A percentile compares a stretch with the other conserved stretches of the same genome.
phyloP scores from a whole-genome alignment of 495 filamentous ascomycete species.

The Talaromyces trachyspermus region DNA sequence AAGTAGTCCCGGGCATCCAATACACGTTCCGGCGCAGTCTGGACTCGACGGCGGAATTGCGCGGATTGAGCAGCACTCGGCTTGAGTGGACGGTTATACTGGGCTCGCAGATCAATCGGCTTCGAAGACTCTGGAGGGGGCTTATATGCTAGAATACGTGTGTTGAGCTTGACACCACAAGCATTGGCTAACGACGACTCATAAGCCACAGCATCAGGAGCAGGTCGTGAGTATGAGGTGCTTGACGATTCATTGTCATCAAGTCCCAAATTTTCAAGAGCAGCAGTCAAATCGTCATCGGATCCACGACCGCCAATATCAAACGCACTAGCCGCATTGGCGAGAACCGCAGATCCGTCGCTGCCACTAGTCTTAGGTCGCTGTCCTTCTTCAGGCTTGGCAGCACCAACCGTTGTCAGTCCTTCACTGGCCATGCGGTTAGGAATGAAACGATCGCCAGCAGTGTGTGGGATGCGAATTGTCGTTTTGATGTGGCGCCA shows the following conservation, averaged over 20 bases:
- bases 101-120: constrained; percentile 92
- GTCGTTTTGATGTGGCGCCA: constrained; percentile 72
- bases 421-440: constrained; percentile 86
- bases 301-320: constrained; percentile 54
- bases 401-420: constrained; percentile 69
- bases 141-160: constrained; percentile 97
- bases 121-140: constrained; percentile 93
- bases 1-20: constrained; percentile 94
- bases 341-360: constrained; percentile 65
- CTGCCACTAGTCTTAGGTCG: constrained; percentile 60
- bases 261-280: constrained; percentile 70
- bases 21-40: constrained; percentile 92
- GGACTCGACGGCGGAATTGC: constrained; percentile 82
- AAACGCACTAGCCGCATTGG: constrained; percentile 59
- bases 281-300: constrained; percentile 69
- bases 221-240: constrained; percentile 64
- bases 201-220: constrained; percentile 83
- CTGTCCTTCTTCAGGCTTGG: constrained; percentile 67
- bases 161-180: constrained; percentile 87
- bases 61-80: constrained; percentile 61
- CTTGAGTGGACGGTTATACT: constrained; percentile 96
- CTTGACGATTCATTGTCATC: constrained; percentile 49
- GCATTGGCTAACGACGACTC: constrained; percentile 86
- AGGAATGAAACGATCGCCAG: constrained; percentile 94
- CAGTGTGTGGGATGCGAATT: constrained; percentile 62